These are phyloP conservation scores for Diaporthe vaccinii DNA, from an alignment of 2,329 filamentous ascomycete genomes.

Conservation along the genomic window DNA sequence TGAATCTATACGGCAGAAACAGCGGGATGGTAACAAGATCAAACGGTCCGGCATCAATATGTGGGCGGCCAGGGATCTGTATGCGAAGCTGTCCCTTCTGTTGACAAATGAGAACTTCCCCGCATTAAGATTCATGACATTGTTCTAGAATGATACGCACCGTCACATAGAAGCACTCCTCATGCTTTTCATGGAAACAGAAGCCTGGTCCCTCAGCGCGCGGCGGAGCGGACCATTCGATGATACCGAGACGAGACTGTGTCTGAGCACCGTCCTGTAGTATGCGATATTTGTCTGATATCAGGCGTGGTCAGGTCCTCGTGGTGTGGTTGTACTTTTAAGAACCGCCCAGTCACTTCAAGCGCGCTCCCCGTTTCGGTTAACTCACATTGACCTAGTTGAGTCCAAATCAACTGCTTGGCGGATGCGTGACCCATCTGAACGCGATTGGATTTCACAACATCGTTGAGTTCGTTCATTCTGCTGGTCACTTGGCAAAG, in stretches of 20 bases:
- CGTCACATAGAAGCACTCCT: constrained; percentile 2
- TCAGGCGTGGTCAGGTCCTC: not conserved
- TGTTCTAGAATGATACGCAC: not conserved
- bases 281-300: not conserved
- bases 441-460: not conserved
- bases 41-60: not conserved
- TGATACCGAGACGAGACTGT: not conserved
- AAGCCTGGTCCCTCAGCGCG: not conserved
- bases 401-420: not conserved
- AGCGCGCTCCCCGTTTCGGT: not conserved
- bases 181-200: constrained; percentile 9
- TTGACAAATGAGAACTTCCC: not conserved
- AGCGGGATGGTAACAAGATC: not conserved
- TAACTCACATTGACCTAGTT: constrained; percentile 7
- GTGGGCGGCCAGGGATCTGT: not conserved
- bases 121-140: not conserved
- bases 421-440: not conserved
- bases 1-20: not conserved
- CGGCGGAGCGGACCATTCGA: constrained; percentile 2
- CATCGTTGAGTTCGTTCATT: not conserved
- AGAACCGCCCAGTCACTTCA: not conserved
- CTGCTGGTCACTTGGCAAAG: not conserved
- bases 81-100: not conserved
- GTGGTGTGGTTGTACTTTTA: too few species aligned
- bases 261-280: constrained; percentile 4